phyloP scores from a whole-genome alignment of 1,139 yeast genomes.

The Lodderomyces orthopsilosis region DNA sequence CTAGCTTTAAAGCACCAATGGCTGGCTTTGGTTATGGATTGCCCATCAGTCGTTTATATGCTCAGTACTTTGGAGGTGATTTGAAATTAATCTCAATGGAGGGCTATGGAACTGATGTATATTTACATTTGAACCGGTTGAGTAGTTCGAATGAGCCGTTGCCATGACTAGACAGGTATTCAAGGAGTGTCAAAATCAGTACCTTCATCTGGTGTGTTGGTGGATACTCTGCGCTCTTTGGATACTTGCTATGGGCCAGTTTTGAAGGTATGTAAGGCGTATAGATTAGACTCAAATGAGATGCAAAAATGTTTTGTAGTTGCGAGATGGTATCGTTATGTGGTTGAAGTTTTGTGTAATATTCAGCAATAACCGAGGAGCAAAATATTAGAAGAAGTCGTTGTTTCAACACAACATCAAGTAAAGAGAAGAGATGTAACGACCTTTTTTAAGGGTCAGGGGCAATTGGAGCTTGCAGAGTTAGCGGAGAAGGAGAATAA shows the following conservation, averaged over 20 bases:
- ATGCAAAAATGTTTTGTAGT: neutral
- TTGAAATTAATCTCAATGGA: slow-evolving; percentile 86
- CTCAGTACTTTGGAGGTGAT: slow-evolving; percentile 91
- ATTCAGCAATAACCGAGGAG: neutral
- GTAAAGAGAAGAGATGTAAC: too few relatives aligned
- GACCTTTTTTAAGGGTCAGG: too few relatives aligned
- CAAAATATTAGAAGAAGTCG: neutral
- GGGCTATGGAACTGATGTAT: slow-evolving; percentile 93
- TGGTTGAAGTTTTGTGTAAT: neutral
- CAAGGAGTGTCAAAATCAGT: slow-evolving; percentile 10
- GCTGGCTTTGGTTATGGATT: slow-evolving; percentile 94
- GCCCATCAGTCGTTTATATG: slow-evolving; percentile 81
- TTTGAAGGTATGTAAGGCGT: neutral
- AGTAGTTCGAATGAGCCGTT: slow-evolving; percentile 48
- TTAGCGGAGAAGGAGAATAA: too few relatives aligned
- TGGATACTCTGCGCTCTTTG: neutral
- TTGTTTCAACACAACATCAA: too few relatives aligned
- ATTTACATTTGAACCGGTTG: slow-evolving; percentile 69
- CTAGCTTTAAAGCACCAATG: slow-evolving; percentile 82
- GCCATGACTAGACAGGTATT: slow-evolving; percentile 23
- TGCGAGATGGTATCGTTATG: neutral
- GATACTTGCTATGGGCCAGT: slow-evolving; percentile 1
- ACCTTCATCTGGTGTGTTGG: slow-evolving; percentile 4
- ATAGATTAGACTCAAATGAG: neutral
- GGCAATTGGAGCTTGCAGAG: too few relatives aligned